Conservation (phyloP, 345 rosid species). For the Bruguiera parviflora region DNA sequence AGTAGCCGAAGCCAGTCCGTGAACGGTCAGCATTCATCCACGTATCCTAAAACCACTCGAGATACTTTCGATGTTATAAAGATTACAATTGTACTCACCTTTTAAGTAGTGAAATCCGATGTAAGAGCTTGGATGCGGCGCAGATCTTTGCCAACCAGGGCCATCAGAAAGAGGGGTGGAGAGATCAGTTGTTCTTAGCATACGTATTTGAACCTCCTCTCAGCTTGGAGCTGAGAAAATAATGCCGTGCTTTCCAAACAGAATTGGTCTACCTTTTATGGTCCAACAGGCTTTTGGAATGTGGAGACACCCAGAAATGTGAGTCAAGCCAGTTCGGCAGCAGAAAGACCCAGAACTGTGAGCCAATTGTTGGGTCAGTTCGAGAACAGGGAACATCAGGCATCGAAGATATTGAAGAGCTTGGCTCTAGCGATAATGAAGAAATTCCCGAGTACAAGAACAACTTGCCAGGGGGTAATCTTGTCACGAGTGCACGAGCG, state of each 20-base stretch:
- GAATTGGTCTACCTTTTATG: not conserved
- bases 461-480: slow-evolving; percentile 69
- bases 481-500: slow-evolving; percentile 82
- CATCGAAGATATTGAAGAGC: slow-evolving; percentile 66
- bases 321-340: slow-evolving; percentile 65
- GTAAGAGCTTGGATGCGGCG: slow-evolving; percentile 44
- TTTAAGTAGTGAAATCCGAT: slow-evolving; percentile 6
- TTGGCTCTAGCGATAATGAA: slow-evolving; percentile 60
- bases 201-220: slow-evolving; percentile 7
- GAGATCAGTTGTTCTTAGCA: slow-evolving; percentile 9
- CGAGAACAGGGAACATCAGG: slow-evolving; percentile 22
- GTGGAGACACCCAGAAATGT: slow-evolving; percentile 22
- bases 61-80: not conserved
- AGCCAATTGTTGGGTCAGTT: too few relatives aligned
- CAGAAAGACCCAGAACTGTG: too few relatives aligned
- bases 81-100: too few relatives aligned
- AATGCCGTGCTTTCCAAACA: not conserved
- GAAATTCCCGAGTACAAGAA: slow-evolving; percentile 57
- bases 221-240: slow-evolving; percentile 7
- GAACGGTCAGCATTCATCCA: too few relatives aligned
- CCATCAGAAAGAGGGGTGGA: slow-evolving; percentile 62
- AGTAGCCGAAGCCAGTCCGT: too few relatives aligned
- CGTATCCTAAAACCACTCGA: not conserved
- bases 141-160: slow-evolving; percentile 82
- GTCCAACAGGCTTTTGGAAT: not conserved